Evolutionary conservation across 352 stramenopile genomes (phyloP), one percentile per base, ranked within the genome.

Genomic region (Blastocystis sp.): DNA sequence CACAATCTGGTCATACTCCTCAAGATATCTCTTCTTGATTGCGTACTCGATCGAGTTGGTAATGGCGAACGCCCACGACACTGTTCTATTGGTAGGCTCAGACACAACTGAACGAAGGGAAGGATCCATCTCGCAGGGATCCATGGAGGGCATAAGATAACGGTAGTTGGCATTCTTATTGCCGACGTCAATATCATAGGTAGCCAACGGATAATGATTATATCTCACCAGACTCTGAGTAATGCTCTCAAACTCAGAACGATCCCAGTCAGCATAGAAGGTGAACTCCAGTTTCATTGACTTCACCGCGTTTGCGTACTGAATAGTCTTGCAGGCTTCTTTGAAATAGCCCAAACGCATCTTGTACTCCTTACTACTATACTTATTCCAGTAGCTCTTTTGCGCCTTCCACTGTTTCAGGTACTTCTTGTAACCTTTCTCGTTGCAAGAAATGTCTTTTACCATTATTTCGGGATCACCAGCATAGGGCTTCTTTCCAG

Each of bases 1-100:
- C 53, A 61, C 53, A 61, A 61, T 61, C 53, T 61, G 53, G n/a
- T 61, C 53, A 21, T 61, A 61, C 53, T 61, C 53, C 53, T 61
- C 53, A 6, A 61, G n/a, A 21, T 61, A 61, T 21, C 11, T 8
- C 53, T 61, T 61, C 53, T 61, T 61, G n/a, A 61, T 61, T 9
- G 53, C 53, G 53, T 61, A 61, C 53, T 61, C 53, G n/a, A 61
- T 61, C 53, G 53, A 61, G n/a, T 18, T 61, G 7, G 11, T 61
- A 8, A 61, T 21, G 24, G 53, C 53, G 53, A 61, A 61, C 11
- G 53, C 53, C 53, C 53, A 61, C 6, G 53, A 27, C 14, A 61
- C 53, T 27, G 53, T 11, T 8, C 53, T 27, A 27, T 21, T 21
- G 9, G 11, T 8, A 29, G 53, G 53, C 53, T 61, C 24, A 21